phyloP scores from a whole-genome alignment of 345 rosid species.

The Leavenworthia alabamica region DNA sequence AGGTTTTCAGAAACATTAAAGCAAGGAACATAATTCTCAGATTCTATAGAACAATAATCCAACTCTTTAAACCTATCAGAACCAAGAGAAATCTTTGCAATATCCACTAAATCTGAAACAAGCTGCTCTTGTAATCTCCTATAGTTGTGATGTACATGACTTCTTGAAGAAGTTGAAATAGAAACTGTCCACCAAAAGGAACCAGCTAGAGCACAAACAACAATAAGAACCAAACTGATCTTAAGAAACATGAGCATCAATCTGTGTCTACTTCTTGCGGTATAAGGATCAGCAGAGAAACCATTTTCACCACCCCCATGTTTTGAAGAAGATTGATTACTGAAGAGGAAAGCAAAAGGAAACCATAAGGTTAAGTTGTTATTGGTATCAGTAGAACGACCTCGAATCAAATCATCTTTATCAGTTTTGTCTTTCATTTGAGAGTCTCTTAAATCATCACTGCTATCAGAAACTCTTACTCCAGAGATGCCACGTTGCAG shows the following conservation, averaged over 20 bases:
- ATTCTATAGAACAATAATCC: conserved; percentile 63
- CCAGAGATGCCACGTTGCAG: conserved; percentile 64
- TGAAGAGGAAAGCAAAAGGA: conserved; percentile 45
- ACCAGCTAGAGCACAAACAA: conserved; percentile 58
- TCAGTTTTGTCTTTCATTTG: conserved; percentile 74
- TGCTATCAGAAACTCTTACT: conserved; percentile 53
- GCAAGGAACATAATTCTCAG: conserved; percentile 83
- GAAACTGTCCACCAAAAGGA: conserved; percentile 95
- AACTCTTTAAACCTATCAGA: conserved; percentile 61
- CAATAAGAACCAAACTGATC: conserved; percentile 64
- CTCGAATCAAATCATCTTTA: conserved; percentile 47
- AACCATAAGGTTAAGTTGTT: conserved; percentile 42
- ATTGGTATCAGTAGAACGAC: conserved; percentile 45
- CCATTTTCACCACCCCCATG: conserved; percentile 63
- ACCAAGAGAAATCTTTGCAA: conserved; percentile 83
- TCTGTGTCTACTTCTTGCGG: conserved; percentile 58
- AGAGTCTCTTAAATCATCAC: conserved; percentile 57
- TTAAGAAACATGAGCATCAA: conserved; percentile 51
- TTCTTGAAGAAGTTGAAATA: conserved; percentile 62
- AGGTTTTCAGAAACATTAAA: conserved; percentile 60
- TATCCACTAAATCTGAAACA: conserved; percentile 78
- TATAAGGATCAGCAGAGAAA: conserved; percentile 48
- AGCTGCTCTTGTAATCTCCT: conserved; percentile 86
- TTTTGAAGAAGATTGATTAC: conserved; percentile 58
- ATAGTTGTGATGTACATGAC: conserved; percentile 65